Evolutionary conservation across 208 protist genomes (phyloP).

Genomic region (Trypanosoma theileri): DNA sequence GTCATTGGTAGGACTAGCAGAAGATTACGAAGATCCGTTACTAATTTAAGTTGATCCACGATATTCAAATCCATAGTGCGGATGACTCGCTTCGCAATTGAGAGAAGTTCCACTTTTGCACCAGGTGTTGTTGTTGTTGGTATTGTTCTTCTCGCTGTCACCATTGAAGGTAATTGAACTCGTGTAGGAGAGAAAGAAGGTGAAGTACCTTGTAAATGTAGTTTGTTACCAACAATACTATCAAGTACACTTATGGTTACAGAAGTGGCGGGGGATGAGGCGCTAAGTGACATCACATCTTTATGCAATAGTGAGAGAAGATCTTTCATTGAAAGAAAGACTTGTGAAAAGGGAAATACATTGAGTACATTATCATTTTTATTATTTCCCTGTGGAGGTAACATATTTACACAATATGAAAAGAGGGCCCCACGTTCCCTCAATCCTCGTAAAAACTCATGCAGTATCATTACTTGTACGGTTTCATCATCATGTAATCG

Average conservation of each 20-base stretch:
- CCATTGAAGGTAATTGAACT: not conserved
- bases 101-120: constrained; percentile 8
- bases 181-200: too few relatives aligned
- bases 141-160: not conserved
- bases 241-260: constrained; percentile 13
- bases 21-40: constrained; percentile 31
- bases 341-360: constrained; percentile 26
- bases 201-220: not conserved
- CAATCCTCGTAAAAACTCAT: constrained; percentile 53
- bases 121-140: not conserved
- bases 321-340: constrained; percentile 16
- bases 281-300: constrained; percentile 16
- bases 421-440: constrained; percentile 51
- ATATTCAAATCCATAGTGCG: constrained; percentile 38
- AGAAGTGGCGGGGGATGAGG: constrained; percentile 2
- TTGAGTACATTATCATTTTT: not conserved
- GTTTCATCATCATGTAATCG: not conserved
- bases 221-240: constrained; percentile 19
- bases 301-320: constrained; percentile 4
- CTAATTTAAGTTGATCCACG: constrained; percentile 33
- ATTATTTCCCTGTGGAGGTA: not conserved
- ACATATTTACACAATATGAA: constrained; percentile 9
- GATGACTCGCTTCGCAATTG: constrained; percentile 30
- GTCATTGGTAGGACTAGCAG: not conserved
- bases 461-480: constrained; percentile 30